Evolutionary conservation across 2,329 filamentous ascomycete genomes (phyloP).

Genomic region (Paracoccidioides brasiliensis): DNA sequence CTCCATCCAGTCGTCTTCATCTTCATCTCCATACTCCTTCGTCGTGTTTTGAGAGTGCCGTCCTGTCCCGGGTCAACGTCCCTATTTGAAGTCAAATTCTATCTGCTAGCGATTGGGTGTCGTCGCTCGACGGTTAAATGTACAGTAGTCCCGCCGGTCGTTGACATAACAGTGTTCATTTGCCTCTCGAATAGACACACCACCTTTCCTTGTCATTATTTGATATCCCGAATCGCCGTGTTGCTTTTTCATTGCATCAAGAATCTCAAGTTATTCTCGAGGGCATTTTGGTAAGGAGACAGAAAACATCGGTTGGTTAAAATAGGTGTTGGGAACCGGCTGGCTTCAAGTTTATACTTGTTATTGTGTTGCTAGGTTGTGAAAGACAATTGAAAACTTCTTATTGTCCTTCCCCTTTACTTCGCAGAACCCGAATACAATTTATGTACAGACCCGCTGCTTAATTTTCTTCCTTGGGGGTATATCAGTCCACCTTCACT

Average conservation of each 20-base stretch:
- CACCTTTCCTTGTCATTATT: background rate
- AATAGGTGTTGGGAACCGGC: background rate
- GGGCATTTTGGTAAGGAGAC: background rate
- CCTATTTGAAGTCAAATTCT: background rate
- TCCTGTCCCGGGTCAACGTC: background rate
- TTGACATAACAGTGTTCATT: too few relatives aligned
- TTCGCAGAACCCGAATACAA: constrained; percentile 11
- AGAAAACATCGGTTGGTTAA: background rate
- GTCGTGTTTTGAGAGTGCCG: background rate
- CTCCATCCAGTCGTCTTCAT: background rate
- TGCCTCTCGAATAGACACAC: background rate
- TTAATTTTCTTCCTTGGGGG: constrained; percentile 16
- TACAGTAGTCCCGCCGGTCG: background rate
- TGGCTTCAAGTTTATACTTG: constrained; percentile 1
- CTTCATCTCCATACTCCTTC: background rate
- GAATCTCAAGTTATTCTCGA: background rate
- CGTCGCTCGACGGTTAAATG: background rate
- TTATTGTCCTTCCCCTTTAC: constrained; percentile 3
- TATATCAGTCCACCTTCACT: constrained; percentile 16
- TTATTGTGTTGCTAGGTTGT: constrained; percentile 4
- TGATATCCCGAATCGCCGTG: background rate
- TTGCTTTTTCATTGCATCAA: background rate
- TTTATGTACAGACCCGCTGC: constrained; percentile 18
- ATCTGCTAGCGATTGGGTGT: background rate
- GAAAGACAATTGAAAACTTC: constrained; percentile 3